Percentiles rank a stretch among this genome's conserved stretches.
Evolutionary conservation across 192 early-diverging fungal genomes (phyloP).

Genomic region (Rhizophlyctis rosea): DNA sequence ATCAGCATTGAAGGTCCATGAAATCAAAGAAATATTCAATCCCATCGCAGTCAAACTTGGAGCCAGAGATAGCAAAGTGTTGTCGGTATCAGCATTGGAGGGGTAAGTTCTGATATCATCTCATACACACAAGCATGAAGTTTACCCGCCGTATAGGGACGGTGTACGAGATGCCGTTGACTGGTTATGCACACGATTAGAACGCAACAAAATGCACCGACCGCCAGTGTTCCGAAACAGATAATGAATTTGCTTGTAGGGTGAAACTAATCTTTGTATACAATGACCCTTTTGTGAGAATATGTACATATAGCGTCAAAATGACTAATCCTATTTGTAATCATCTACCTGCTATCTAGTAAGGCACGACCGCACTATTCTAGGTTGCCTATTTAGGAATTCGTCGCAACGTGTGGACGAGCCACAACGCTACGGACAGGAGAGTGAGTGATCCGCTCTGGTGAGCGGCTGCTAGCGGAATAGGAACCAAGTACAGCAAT

Average conservation of each 20-base stretch:
- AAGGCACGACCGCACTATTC: too few relatives aligned
- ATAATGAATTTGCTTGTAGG: too few relatives aligned
- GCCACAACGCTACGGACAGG: conserved; percentile 73
- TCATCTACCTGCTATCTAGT: too few relatives aligned
- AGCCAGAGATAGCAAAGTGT: conserved; percentile 80
- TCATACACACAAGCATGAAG: neutral
- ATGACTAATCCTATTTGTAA: too few relatives aligned
- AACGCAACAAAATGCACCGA: conserved; percentile 74
- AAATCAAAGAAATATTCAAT: conserved; percentile 91
- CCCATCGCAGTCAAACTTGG: conserved; percentile 79
- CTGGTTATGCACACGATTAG: conserved; percentile 81
- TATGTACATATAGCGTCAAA: too few relatives aligned
- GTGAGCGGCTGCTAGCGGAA: conserved; percentile 88
- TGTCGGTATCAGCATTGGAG: conserved; percentile 75
- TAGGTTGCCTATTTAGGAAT: conserved; percentile 11
- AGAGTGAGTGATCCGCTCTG: conserved; percentile 89
- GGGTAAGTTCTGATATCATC: conserved; percentile 57
- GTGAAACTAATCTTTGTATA: too few relatives aligned
- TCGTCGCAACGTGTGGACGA: conserved; percentile 62
- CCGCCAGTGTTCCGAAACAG: conserved; percentile 71
- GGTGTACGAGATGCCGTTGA: conserved; percentile 87
- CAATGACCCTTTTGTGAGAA: too few relatives aligned
- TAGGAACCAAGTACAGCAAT: conserved; percentile 89
- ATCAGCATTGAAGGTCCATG: conserved; percentile 67
- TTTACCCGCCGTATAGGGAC: conserved; percentile 38